Base-by-base conservation (phyloP, 345 rosid genomes). In the Cardamine occulta region DNA sequence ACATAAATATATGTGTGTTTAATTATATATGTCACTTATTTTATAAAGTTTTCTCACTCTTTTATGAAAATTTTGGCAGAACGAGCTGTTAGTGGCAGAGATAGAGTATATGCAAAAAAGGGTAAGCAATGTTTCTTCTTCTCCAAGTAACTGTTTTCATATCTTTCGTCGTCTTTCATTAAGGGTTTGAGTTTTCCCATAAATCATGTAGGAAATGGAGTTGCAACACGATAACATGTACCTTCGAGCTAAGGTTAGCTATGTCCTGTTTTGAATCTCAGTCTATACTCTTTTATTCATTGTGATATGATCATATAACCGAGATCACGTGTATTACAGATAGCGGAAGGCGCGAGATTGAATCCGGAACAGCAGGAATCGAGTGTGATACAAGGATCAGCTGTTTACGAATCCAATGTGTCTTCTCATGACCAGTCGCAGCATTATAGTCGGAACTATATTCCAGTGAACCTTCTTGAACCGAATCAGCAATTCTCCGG, bases 31-130 rank as follows among this genome's bases (percentile, higher is more conserved):
- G 5, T 14, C 0, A 21, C 21, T 62, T 14, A 2, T 1, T 4
- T 23, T 31, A 19, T 21, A 56, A 21, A 53, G 49, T 68, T 77
- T 68, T 19, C 70, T 74, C n/a, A 47, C 49, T 37, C 61, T 57
- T 44, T 28, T 44, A 28, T 70, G 61, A 15, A 21, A 52, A n/a
- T 10, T 45, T 42, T 42, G 11, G 11, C 92, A 92, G 97, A 88
- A 84, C 57, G 97, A 95, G 74, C 70, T 86, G 73, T 66, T 95
- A 71, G 80, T 87, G 32, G 87, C 93, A 6, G 97, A 95, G 77
- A 87, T 92, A 35, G 97, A 88, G 82, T 88, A 82, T 78, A 92
- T 90, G 99, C 96, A 95, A 79, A 92, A 87, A 79, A 82, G 93
- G 86, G 97, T 91, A 86, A 80, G 52, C 18, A 62, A 55, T 12